Evolutionary conservation across 2,329 filamentous ascomycete genomes (phyloP).

Genomic region (Phaeoacremonium minimum): DNA sequence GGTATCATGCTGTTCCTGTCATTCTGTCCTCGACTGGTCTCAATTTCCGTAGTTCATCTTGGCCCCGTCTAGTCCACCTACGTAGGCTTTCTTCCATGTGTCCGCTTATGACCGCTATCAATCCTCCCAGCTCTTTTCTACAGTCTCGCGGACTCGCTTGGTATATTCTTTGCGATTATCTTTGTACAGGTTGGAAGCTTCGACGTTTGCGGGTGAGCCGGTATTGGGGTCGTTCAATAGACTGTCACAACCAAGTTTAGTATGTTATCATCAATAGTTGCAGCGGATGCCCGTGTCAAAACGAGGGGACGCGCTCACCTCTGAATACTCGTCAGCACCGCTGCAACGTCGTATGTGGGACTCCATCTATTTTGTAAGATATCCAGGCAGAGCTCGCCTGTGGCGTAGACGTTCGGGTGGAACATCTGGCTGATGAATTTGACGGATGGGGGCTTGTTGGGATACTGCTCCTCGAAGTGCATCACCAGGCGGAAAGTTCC

Average conservation of each 20-base stretch:
- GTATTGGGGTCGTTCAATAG: slow-evolving; percentile 97
- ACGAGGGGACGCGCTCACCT: slow-evolving; percentile 62
- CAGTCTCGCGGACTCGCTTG: slow-evolving; percentile 91
- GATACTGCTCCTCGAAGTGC: slow-evolving; percentile 99
- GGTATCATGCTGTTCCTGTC: too few species aligned
- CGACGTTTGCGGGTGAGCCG: slow-evolving; percentile 95
- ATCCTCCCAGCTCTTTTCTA: slow-evolving; percentile 99
- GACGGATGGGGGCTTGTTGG: slow-evolving; percentile 95
- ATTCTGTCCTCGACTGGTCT: too few species aligned
- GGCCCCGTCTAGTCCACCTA: too few species aligned
- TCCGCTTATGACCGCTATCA: slow-evolving; percentile 31
- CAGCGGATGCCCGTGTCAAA: too few species aligned
- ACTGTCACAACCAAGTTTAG: slow-evolving; percentile 42
- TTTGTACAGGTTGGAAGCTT: slow-evolving; percentile 97
- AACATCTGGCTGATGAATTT: slow-evolving; percentile 99
- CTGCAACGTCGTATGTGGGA: slow-evolving; percentile 96
- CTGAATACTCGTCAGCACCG: slow-evolving; percentile 95
- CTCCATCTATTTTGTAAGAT: slow-evolving; percentile 98
- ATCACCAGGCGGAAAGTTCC: slow-evolving; percentile 96
- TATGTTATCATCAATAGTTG: slow-evolving; percentile 27
- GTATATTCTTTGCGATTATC: slow-evolving; percentile 96
- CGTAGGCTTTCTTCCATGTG: slow-evolving; percentile 1
- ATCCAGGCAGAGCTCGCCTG: slow-evolving; percentile 91
- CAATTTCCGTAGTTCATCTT: too few species aligned
- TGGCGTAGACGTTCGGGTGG: slow-evolving; percentile 97